phyloP scores from a whole-genome alignment of 2,329 filamentous ascomycete species.

The Tympanopsis confertula region DNA sequence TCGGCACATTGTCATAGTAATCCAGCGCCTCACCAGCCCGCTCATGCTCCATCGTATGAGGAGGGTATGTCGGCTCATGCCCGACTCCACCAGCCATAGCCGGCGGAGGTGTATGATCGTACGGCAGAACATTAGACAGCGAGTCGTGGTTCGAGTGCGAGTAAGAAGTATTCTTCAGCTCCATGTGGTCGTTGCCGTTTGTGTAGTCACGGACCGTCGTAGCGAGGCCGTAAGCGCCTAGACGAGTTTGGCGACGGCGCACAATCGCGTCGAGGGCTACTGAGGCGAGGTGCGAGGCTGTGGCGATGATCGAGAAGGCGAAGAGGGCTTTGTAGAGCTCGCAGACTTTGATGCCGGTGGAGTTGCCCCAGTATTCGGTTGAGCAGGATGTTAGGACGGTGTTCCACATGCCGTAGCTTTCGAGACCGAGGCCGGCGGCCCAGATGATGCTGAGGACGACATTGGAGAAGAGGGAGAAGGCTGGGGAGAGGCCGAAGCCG shows the following conservation, averaged over 20 bases:
- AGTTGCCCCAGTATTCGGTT: slow-evolving; percentile 35
- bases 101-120: too few relatives aligned
- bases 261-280: slow-evolving; percentile 37
- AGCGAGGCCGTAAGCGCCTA: slow-evolving; percentile 34
- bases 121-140: too few relatives aligned
- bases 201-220: too few relatives aligned
- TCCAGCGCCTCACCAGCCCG: slow-evolving; percentile 12
- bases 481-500: slow-evolving; percentile 36
- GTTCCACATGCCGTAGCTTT: slow-evolving; percentile 38
- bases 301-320: slow-evolving; percentile 35
- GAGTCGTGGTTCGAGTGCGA: too few relatives aligned
- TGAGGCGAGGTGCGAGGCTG: slow-evolving; percentile 29
- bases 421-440: slow-evolving; percentile 34
- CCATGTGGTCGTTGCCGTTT: too few relatives aligned
- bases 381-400: slow-evolving; percentile 39
- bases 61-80: slow-evolving; percentile 2
- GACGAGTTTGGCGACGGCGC: slow-evolving; percentile 24
- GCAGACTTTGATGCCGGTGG: slow-evolving; percentile 41
- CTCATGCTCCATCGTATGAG: slow-evolving; percentile 8
- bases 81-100: slow-evolving; percentile 7
- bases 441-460: slow-evolving; percentile 34
- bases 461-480: slow-evolving; percentile 36
- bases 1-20: slow-evolving; percentile 14
- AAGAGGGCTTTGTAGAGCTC: slow-evolving; percentile 48
- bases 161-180: too few relatives aligned